A percentile compares a stretch with the other conserved stretches of the same genome.
Conservation (phyloP, 441 rosid genomes). For the Metrosideros polymorpha region DNA sequence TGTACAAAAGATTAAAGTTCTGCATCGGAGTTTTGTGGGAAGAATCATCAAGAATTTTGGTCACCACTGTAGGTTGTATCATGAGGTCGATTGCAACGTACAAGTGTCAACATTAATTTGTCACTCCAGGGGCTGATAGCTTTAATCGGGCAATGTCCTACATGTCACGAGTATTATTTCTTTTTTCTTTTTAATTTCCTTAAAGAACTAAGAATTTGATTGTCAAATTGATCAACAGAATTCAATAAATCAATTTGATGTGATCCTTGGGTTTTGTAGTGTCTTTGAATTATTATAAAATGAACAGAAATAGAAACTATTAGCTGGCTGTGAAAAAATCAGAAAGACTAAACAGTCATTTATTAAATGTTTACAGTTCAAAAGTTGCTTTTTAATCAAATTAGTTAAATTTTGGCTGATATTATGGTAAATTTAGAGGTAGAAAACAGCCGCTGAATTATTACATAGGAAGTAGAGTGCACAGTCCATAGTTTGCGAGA, state of each 20-base stretch:
- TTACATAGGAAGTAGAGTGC: background rate
- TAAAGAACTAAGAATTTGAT: background rate
- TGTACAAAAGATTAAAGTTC: background rate
- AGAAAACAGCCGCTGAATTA: background rate
- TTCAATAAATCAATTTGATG: background rate
- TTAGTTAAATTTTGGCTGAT: background rate
- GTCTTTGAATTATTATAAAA: background rate
- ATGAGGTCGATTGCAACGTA: background rate
- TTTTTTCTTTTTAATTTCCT: background rate
- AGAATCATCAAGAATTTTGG: background rate
- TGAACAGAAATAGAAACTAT: background rate
- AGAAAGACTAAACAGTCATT: background rate
- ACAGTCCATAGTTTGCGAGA: background rate
- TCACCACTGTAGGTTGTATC: background rate
- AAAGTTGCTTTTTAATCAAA: background rate
- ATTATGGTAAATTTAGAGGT: background rate
- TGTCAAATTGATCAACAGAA: background rate
- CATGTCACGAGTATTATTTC: background rate
- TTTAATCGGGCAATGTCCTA: background rate
- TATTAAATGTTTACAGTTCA: background rate
- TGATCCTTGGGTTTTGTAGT: background rate
- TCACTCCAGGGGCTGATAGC: background rate
- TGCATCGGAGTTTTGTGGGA: background rate
- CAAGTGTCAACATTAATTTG: background rate
- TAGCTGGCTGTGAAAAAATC: background rate